Conservation (phyloP, 352 stramenopile genomes). For the Phytophthora megakarya region DNA sequence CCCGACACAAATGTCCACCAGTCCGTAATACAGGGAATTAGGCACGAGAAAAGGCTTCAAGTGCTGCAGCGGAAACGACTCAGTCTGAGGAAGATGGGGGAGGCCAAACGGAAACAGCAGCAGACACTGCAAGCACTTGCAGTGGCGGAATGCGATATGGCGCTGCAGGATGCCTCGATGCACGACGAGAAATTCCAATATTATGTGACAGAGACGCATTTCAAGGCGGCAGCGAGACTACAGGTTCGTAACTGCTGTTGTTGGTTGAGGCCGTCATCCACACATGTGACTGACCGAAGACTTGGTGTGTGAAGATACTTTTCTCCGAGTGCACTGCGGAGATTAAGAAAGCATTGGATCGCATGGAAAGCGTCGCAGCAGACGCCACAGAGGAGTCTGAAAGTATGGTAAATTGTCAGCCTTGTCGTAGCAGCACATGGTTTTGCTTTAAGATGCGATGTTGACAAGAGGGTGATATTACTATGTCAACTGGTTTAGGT, state of each 20-base stretch:
- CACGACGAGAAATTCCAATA: conserved; percentile 24
- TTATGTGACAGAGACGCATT: conserved; percentile 25
- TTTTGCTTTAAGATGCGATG: neutral
- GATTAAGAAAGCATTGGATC: conserved; percentile 44
- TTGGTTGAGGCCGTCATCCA: neutral
- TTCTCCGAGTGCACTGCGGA: conserved; percentile 49
- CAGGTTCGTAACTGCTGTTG: conserved; percentile 9
- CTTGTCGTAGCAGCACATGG: neutral
- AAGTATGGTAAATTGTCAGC: conserved; percentile 48
- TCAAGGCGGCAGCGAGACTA: conserved; percentile 20
- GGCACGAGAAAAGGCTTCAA: conserved; percentile 13
- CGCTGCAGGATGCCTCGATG: conserved; percentile 5
- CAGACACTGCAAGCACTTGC: conserved; percentile 14
- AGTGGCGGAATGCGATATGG: conserved; percentile 15
- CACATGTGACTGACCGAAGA: neutral
- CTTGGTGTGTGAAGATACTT: conserved; percentile 26
- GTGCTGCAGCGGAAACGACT: conserved; percentile 16
- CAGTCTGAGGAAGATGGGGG: conserved; percentile 1
- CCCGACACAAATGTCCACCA: conserved; percentile 1
- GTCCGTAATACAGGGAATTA: conserved; percentile 21
- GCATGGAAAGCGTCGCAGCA: conserved; percentile 33
- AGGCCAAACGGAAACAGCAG: conserved; percentile 11
- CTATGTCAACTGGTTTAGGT: conserved; percentile 12
- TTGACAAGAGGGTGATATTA: neutral
- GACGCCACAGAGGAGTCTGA: conserved; percentile 37